Conservation (phyloP, 2,329 filamentous ascomycete genomes). For the Aureobasidium lini region DNA sequence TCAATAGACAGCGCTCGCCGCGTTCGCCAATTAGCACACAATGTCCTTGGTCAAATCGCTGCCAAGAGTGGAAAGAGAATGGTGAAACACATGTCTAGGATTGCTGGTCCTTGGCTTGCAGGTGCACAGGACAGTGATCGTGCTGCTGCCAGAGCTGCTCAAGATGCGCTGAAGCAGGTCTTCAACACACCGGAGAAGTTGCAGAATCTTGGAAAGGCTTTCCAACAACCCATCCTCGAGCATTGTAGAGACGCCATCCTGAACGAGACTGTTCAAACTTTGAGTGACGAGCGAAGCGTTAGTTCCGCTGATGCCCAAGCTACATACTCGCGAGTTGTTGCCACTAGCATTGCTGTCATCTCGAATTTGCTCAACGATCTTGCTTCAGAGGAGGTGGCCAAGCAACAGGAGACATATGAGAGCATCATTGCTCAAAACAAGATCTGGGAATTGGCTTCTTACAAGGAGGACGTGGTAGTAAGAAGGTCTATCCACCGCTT, state of each 20-base stretch:
- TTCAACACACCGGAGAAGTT: conserved; percentile 76
- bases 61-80: conserved; percentile 66
- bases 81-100: conserved; percentile 66
- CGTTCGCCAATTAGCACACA: conserved; percentile 80
- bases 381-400: conserved; percentile 47
- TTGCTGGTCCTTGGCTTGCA: conserved; percentile 85
- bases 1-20: conserved; percentile 85
- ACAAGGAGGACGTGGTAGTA: conserved; percentile 48
- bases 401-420: conserved; percentile 56
- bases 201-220: conserved; percentile 68
- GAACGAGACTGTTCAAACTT: conserved; percentile 68
- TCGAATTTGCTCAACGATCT: conserved; percentile 44
- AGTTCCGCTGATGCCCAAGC: conserved; percentile 76
- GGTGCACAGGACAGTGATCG: conserved; percentile 83
- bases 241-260: conserved; percentile 72
- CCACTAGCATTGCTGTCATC: conserved; percentile 49
- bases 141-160: conserved; percentile 65
- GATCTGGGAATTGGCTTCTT: conserved; percentile 52
- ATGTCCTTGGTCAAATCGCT: conserved; percentile 58
- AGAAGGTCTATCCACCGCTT: conserved; percentile 52
- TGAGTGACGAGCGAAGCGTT: conserved; percentile 84
- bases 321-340: conserved; percentile 76
- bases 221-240: conserved; percentile 71
- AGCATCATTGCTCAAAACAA: conserved; percentile 56
- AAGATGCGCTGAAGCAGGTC: conserved; percentile 66